Percentiles rank a stretch among this genome's conserved stretches.
Conservation (phyloP, 495 filamentous ascomycete species). For the Talaromyces trachyspermus region DNA sequence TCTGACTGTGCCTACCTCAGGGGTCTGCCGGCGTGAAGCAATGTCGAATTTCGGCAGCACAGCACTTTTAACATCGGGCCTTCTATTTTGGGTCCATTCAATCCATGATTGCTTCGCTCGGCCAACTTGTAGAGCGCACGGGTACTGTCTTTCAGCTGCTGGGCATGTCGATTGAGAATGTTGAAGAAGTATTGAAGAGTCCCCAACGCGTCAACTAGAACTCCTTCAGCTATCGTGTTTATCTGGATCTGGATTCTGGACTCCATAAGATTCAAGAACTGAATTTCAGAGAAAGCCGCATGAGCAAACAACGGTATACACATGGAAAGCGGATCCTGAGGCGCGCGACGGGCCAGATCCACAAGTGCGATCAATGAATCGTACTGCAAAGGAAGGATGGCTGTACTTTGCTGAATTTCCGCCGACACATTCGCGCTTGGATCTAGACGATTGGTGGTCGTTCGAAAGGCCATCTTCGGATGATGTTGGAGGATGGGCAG, state of each 20-base stretch:
- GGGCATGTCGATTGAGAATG: background rate
- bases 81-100: background rate
- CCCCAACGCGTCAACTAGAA: background rate
- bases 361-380: background rate
- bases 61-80: background rate
- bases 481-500: background rate
- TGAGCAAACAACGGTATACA: background rate
- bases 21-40: background rate
- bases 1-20: too few species aligned
- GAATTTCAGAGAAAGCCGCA: background rate
- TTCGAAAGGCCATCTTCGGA: slow-evolving; percentile 1
- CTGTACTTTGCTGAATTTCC: background rate
- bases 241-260: background rate
- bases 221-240: background rate
- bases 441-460: background rate
- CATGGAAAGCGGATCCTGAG: background rate
- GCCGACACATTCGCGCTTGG: background rate
- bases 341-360: background rate
- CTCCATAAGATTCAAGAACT: background rate
- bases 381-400: background rate
- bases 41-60: too few species aligned
- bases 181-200: background rate
- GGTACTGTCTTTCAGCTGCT: background rate
- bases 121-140: background rate
- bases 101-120: background rate